Evolutionary conservation across 192 early-diverging fungal genomes (phyloP), one percentile per base, ranked within the genome.

Genomic region (Coemansia sp.): DNA sequence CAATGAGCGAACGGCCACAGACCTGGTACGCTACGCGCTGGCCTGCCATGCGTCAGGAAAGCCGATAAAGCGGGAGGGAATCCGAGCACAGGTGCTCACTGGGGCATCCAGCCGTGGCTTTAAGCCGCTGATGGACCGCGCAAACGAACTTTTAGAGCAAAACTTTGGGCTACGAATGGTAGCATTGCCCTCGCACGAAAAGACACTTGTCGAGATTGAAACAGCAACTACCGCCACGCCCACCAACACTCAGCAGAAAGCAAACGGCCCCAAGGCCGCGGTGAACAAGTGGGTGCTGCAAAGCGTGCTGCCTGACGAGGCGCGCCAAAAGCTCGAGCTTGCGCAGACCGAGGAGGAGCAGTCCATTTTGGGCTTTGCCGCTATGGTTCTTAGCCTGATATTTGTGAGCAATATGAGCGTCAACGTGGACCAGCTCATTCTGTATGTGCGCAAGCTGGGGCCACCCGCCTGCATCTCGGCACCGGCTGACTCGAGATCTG

Each of bases 391-490:
- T 11, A 70, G 67, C 57, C 68, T 77, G 32, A 53, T 77, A 11
- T 70, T 77, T 50, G 74, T 77, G 10, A 77, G 56, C 45, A 77
- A 77, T n/a, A 77, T 69, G 66, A 63, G 68, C 32, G 35, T 77
- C 49, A 17, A 51, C 3, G 23, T 53, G n/a, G 74, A 68, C 14
- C 72, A 75, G 61, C 65, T 75, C 13, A 52, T 63, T 18, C 18
- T 77, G 51, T 70, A 63, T 25, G 68, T 77, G 51, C 62, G 66
- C 21, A 66, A 63, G 58, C 56, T 77, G 13, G 68, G 74, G 8
- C 74, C 68, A 19, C 66, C 74, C 18, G 39, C 43, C 5, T 65
- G 52, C 26, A 51, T 65, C 2, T 45, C 51, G 17, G 26, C 51
- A 3, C 17, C 51, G 4, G 39, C 23, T 11, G 53, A 38, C n/a